Evolutionary conservation across 768 basidiomycete genomes (phyloP).

Genomic region (Astraeus odoratus): DNA sequence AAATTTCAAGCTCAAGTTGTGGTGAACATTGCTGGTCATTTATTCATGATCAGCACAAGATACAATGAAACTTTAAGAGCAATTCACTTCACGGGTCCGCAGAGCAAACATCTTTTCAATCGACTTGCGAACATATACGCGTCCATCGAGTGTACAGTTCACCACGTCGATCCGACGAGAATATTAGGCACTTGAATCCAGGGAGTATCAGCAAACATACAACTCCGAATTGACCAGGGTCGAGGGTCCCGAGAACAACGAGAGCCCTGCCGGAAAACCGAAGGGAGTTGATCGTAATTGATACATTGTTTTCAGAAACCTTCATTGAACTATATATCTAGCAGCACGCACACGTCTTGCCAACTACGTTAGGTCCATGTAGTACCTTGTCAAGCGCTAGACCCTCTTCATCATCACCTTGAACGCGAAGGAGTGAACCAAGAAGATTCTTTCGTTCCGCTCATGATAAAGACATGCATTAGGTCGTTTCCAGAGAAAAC

Average conservation of each 20-base stretch:
- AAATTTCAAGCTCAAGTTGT: constrained; percentile 74
- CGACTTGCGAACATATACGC: constrained; percentile 80
- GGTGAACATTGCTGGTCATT: constrained; percentile 74
- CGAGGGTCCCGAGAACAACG: constrained; percentile 59
- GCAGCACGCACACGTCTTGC: constrained; percentile 56
- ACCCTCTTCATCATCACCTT: constrained; percentile 58
- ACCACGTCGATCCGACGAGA: constrained; percentile 73
- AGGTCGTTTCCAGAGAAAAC: constrained; percentile 1
- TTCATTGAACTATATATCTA: background rate
- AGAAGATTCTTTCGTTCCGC: constrained; percentile 63
- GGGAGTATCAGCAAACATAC: too few species aligned
- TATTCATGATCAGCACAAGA: constrained; percentile 2
- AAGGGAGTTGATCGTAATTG: constrained; percentile 57
- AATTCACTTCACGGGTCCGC: constrained; percentile 62
- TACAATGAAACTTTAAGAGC: background rate
- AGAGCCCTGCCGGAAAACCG: constrained; percentile 73
- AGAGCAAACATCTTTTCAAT: constrained; percentile 68
- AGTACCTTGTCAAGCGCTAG: constrained; percentile 64
- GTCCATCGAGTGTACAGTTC: constrained; percentile 60
- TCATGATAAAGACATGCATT: constrained; percentile 54
- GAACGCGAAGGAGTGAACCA: constrained; percentile 45
- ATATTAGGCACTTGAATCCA: background rate
- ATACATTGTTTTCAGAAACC: constrained; percentile 29
- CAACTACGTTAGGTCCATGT: constrained; percentile 70
- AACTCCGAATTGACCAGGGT: constrained; percentile 82